Evolutionary conservation across 1,284 basidiomycete genomes (phyloP), one percentile per base, ranked within the genome.

Genomic region (Melampsora larici-populina): DNA sequence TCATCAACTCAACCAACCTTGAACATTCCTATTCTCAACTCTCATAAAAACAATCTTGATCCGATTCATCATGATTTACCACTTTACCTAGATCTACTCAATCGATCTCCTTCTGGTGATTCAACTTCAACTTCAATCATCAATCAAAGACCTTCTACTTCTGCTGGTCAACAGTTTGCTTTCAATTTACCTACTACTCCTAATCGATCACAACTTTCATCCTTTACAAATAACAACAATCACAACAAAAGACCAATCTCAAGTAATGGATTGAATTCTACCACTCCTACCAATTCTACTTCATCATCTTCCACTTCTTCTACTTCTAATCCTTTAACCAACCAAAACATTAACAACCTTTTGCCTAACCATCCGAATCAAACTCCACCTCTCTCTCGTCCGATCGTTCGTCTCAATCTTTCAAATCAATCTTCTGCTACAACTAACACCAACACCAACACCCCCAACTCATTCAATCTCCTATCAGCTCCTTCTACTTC

Each of bases 81-180:
- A 13, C 55, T 15, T n/a, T 60, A n/a, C 21, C 13, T 65, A n/a
- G 63, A 65, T 6, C 21, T 65, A n/a, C 21, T n/a, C 31, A 21
- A 40, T 36, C 63, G 36, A 33, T 65, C 63, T 31, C 63, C 63
- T 36, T 33, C 63, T 29, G 36, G 29, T 65, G 36, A 65, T 31
- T 65, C 63, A 31, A 65, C 36, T 29, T 65, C 63, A 21, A n/a
- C 63, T 31, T 65, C 63, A 65, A 24, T 31, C 31, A 24, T 36
- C 24, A 65, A 29, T 65, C 63, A 31, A 31, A 21, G 29, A 65
- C 26, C 26, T 36, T 21, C 21, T 5, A 31, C 63, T 21, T 29
- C 63, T 2, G 17, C 8, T 8, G 36, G 63, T 36, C 63, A 31
- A 29, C n/a, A n/a, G n/a, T 65, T 65, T n/a, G 63, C 63, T 21